Evolutionary conservation across 2,329 filamentous ascomycete species (phyloP), one percentile per base, ranked within the genome.

Genomic region (Lasiodiplodia sp.): DNA sequence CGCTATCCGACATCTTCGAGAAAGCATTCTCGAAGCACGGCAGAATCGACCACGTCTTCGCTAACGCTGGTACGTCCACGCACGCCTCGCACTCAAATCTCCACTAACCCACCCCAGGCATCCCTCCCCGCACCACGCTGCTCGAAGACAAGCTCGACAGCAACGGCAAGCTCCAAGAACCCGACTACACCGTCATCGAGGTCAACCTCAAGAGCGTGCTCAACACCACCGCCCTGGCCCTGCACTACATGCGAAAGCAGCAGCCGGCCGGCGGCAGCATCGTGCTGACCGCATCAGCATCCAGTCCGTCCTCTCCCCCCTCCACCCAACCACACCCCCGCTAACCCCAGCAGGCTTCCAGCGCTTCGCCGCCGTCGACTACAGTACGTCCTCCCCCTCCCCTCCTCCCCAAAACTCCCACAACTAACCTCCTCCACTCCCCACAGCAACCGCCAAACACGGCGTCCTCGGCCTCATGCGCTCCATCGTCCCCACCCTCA

Each of bases 1-100:
- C 85, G 4, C 81, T 87, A 23, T 73, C 81, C n/a, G 78, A 77
- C 0, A 75, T 88, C 25, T 89, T 89, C 78, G 84, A 84, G 70
- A 78, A 81, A 58, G 77, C 85, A 0, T 78, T 83, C 68, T 76
- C 82, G 49, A 69, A 74, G 8, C 80, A 80, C 63, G 80, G 80
- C 4, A 74, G 73, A 8, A 80, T 85, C 37, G 80, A 85, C 70
- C 82, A 84, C 68, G 82, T 83, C 38, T 84, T 84, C 60, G 77
- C 77, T 37, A 80, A 80, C 55, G 78, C 78, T 1, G 78, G 72
- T 28, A 55, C 3, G 68, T 40, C 34, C 0, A 8, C 11, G 28
- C 18, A 7, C 4, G 2, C 28, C 23, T 14, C 2, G 31, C n/a
- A 52, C 1, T 2, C 10, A 10, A 4, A 4, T 2, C 8, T 28